A percentile compares a stretch with the other conserved stretches of the same genome.
These are phyloP conservation scores for Craspedostauros australis DNA, from an alignment of 108 stramenopile species.

Conservation along the genomic window DNA sequence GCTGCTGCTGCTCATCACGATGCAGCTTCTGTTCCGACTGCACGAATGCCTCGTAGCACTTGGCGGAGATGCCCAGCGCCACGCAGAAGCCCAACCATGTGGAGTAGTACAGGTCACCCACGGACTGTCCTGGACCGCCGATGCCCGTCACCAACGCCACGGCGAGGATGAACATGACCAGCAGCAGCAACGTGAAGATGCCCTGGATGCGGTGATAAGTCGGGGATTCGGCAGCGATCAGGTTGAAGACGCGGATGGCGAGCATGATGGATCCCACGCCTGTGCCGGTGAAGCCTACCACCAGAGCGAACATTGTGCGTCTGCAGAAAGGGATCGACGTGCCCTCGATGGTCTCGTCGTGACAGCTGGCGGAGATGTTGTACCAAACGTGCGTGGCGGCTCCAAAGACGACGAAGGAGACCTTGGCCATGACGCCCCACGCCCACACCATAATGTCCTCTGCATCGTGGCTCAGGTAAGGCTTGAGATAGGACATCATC, in stretches of 20 bases:
- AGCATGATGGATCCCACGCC: constrained; percentile 7
- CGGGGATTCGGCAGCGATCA: too few species aligned
- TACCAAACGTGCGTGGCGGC: constrained; percentile 40
- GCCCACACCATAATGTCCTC: constrained; percentile 26
- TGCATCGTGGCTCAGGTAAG: constrained; percentile 4
- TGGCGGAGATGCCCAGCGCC: constrained; percentile 24
- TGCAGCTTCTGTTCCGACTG: neutral
- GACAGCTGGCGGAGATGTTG: constrained; percentile 26
- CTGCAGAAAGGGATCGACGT: constrained; percentile 32
- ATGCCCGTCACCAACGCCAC: constrained; percentile 42
- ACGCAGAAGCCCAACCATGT: constrained; percentile 44
- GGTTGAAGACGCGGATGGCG: constrained; percentile 2
- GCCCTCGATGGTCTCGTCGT: constrained; percentile 7
- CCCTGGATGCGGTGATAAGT: constrained; percentile 27
- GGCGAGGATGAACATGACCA: constrained; percentile 34
- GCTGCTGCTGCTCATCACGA: neutral
- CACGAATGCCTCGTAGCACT: constrained; percentile 20
- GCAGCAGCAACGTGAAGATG: constrained; percentile 22
- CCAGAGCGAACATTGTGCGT: constrained; percentile 29
- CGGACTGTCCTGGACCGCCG: constrained; percentile 47
- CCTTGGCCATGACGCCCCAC: constrained; percentile 38
- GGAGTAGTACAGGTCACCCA: constrained; percentile 43
- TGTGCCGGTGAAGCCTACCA: constrained; percentile 24
- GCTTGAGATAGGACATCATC: constrained; percentile 33
- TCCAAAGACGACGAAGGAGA: constrained; percentile 46